Evolutionary conservation across 768 basidiomycete species (phyloP).

Genomic region (Amanita molliuscula): DNA sequence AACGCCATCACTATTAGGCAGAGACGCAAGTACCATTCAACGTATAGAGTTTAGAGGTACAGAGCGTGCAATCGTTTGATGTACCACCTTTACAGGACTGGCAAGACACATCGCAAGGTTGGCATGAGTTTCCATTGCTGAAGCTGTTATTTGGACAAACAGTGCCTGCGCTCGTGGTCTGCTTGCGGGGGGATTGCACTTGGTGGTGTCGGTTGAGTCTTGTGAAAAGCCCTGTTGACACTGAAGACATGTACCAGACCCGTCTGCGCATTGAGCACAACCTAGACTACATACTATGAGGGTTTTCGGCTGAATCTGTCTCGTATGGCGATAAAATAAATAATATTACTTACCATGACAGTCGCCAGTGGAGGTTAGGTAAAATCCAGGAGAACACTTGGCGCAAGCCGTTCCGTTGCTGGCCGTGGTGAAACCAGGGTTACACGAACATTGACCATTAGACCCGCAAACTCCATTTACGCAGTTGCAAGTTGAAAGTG

Average conservation of each 20-base stretch:
- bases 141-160: constrained; percentile 61
- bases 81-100: constrained; percentile 56
- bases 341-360: constrained; percentile 39
- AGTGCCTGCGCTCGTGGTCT: constrained; percentile 40
- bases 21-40: constrained; percentile 62
- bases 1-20: constrained; percentile 52
- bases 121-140: constrained; percentile 38
- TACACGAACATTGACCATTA: constrained; percentile 57
- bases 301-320: background rate
- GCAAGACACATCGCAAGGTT: constrained; percentile 52
- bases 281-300: constrained; percentile 50
- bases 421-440: constrained; percentile 48
- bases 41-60: constrained; percentile 46
- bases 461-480: constrained; percentile 64
- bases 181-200: constrained; percentile 45
- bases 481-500: constrained; percentile 65
- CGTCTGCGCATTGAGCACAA: constrained; percentile 51
- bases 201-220: constrained; percentile 49
- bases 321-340: background rate
- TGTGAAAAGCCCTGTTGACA: constrained; percentile 64
- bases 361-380: constrained; percentile 42
- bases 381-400: constrained; percentile 55
- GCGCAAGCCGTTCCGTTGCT: constrained; percentile 59
- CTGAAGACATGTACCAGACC: constrained; percentile 56
- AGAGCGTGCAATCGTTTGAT: constrained; percentile 60